Percentiles rank a stretch among this genome's conserved stretches.
Evolutionary conservation across 345 rosid genomes (phyloP).

Genomic region (Eucalyptus regnans): DNA sequence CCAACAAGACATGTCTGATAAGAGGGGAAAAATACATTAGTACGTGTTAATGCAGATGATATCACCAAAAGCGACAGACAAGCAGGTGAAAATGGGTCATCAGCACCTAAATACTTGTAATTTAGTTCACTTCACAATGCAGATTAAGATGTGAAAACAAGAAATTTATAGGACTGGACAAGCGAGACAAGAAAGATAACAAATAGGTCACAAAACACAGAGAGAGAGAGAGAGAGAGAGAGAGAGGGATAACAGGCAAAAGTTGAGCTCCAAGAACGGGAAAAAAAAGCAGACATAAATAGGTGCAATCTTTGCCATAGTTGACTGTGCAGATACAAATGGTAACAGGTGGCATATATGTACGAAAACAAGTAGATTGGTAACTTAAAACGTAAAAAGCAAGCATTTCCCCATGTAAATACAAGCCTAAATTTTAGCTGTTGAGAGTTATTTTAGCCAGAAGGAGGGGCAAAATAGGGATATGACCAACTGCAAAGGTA

Average conservation of each 20-base stretch:
- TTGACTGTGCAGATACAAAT: neutral
- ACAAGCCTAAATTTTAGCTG: neutral
- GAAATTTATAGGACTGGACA: neutral
- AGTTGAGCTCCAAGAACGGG: neutral
- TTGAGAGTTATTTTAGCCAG: neutral
- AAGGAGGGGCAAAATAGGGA: neutral
- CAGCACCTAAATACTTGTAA: neutral
- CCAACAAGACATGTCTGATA: slow-evolving; percentile 96
- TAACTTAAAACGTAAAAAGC: neutral
- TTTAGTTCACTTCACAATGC: neutral
- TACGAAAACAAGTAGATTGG: neutral
- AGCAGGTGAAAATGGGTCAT: neutral
- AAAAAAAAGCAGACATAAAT: neutral
- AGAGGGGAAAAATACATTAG: neutral
- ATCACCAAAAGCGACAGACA: neutral
- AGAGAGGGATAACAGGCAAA: neutral
- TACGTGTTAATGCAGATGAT: neutral
- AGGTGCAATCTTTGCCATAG: neutral
- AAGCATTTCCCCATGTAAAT: neutral
- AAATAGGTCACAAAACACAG: neutral
- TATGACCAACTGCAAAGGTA: neutral
- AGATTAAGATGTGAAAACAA: neutral
- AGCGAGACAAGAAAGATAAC: neutral
- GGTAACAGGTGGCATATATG: neutral
- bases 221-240: neutral